phyloP scores from a whole-genome alignment of 1,284 basidiomycete species.

The Vanrija sp. region DNA sequence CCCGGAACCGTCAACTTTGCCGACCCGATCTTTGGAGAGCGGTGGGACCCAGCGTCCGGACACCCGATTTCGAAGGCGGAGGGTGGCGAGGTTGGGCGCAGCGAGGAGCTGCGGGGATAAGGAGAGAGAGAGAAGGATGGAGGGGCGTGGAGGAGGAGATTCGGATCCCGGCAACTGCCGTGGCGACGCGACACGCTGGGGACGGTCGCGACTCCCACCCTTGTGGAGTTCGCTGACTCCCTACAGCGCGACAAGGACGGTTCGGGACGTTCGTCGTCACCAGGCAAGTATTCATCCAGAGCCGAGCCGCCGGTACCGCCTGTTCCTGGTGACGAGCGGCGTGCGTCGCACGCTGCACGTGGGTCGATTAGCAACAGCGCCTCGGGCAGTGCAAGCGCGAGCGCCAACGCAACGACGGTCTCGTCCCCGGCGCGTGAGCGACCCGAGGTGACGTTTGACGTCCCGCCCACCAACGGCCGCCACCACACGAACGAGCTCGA shows the following conservation, averaged over 20 bases:
- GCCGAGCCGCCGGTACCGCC: conserved; percentile 11
- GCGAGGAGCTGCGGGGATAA: conserved; percentile 1
- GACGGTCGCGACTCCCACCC: too few relatives aligned
- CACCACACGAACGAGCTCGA: not conserved
- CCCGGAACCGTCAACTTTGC: not conserved
- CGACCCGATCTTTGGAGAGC: not conserved
- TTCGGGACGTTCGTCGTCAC: conserved; percentile 11
- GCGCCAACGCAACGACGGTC: not conserved
- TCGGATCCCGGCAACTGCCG: too few relatives aligned
- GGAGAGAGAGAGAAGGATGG: not conserved
- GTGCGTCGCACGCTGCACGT: too few relatives aligned
- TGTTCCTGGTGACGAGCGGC: not conserved
- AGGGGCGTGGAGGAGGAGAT: not conserved
- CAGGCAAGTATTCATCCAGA: conserved; percentile 6
- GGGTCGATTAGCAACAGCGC: not conserved
- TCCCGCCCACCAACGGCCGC: not conserved
- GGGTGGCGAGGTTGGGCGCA: conserved; percentile 2
- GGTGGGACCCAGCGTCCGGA: too few relatives aligned
- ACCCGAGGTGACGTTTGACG: not conserved
- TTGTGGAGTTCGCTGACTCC: conserved; percentile 15
- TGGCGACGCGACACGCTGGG: too few relatives aligned
- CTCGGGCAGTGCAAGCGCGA: not conserved
- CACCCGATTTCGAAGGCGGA: conserved; percentile 2
- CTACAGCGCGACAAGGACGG: conserved; percentile 3
- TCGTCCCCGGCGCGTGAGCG: not conserved